Evolutionary conservation across 495 filamentous ascomycete species (phyloP), one percentile per base, ranked within the genome.

Genomic region (Friedmanniomyces endolithicus): DNA sequence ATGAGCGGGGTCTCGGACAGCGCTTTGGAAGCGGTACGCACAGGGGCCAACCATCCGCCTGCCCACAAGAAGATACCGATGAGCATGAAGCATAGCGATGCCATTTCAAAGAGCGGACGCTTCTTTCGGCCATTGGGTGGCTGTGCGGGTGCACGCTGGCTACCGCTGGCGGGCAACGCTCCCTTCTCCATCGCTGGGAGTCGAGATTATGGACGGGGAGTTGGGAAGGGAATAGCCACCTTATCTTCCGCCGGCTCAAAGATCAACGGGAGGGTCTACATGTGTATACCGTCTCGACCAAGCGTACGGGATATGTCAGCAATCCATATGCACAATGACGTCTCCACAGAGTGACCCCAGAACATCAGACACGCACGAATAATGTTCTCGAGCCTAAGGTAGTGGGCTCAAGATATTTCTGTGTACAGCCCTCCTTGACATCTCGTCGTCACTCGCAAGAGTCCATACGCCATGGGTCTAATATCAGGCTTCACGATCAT

Each of bases 401-500:
- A n/a, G n/a, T n/a, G n/a, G n/a, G n/a, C n/a, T n/a, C n/a, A n/a
- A n/a, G n/a, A n/a, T n/a, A n/a, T n/a, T n/a, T n/a, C n/a, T n/a
- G n/a, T n/a, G n/a, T n/a, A n/a, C n/a, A n/a, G n/a, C 11, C 11
- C 27, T 24, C 17, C 19, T 31, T 27, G 17, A 27, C 20, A 47
- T 6, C 24, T 41, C 39, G 16, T 14, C 39, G 39, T n/a, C 44
- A 22, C 23, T 19, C 16, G 17, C 24, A 22, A 6, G 12, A 22
- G 12, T 22, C 3, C 23, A 47, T 22, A 4, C 46, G 33, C 29
- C 61, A 95, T 95, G 88, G 84, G 80, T 40, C 71, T 92, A 57
- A 71, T 95, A 60, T 87, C 86, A 8, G 79, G 80, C 54, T 81
- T 78, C 65, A 82, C 82, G 1, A 81, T 94, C 61, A 78, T 95